Conservation (phyloP, 2,329 filamentous ascomycete genomes). For the Leptographium procerum region DNA sequence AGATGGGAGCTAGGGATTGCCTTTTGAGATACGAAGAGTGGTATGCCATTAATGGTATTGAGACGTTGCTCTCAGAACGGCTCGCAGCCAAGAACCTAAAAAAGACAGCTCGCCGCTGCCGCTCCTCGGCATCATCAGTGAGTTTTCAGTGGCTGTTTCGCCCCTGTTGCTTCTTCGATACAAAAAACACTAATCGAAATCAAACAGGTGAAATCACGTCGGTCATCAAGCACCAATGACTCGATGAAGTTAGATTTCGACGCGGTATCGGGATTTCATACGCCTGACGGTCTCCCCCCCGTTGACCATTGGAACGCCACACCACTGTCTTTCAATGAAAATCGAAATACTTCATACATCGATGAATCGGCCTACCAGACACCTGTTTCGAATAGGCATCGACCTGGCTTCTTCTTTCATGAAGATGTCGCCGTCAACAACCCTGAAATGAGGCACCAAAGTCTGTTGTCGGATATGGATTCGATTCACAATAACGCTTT, state of each 20-base stretch:
- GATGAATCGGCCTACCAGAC: conserved; percentile 14
- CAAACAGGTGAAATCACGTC: not conserved
- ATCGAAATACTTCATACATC: conserved; percentile 7
- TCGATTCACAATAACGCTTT: conserved; percentile 15
- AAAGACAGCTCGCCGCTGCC: conserved; percentile 18
- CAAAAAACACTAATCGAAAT: too few species aligned
- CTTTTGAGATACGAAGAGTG: conserved; percentile 65
- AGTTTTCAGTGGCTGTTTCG: not conserved
- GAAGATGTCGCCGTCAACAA: not conserved
- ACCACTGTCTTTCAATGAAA: conserved; percentile 5
- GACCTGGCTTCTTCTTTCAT: conserved; percentile 5
- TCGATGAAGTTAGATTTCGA: not conserved
- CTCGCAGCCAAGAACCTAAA: conserved; percentile 66
- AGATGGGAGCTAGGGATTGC: conserved; percentile 49
- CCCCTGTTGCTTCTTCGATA: not conserved
- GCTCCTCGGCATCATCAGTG: conserved; percentile 12
- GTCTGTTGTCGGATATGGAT: conserved; percentile 19
- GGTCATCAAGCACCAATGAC: conserved; percentile 1
- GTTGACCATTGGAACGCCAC: conserved; percentile 13
- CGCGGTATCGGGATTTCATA: not conserved
- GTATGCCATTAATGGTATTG: conserved; percentile 63
- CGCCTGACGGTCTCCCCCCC: conserved; percentile 2
- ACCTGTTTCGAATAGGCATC: conserved; percentile 12
- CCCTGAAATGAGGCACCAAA: conserved; percentile 11
- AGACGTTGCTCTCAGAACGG: conserved; percentile 63